phyloP scores from a whole-genome alignment of 2,329 filamentous ascomycete species.

The Fusarium hainanense region DNA sequence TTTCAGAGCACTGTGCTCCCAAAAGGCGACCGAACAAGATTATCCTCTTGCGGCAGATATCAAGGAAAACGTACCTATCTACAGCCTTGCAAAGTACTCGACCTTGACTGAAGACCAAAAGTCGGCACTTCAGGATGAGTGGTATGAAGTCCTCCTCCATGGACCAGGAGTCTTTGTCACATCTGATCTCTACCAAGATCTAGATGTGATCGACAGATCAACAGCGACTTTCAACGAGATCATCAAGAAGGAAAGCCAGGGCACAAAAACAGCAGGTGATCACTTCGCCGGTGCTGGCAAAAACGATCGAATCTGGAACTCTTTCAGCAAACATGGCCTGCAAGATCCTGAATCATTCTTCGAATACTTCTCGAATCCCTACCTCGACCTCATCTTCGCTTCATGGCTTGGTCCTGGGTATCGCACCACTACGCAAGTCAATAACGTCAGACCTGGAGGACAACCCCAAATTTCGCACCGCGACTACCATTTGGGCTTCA shows the following conservation, averaged over 20 bases:
- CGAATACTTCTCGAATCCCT: slow-evolving; percentile 70
- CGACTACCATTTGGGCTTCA: slow-evolving; percentile 74
- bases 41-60: slow-evolving; percentile 62
- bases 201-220: slow-evolving; percentile 55
- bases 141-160: slow-evolving; percentile 65
- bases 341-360: slow-evolving; percentile 64
- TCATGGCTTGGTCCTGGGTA: slow-evolving; percentile 71
- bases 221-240: slow-evolving; percentile 61
- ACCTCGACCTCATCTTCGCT: slow-evolving; percentile 62
- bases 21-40: slow-evolving; percentile 48
- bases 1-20: slow-evolving; percentile 59
- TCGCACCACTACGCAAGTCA: slow-evolving; percentile 70
- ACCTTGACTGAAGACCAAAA: slow-evolving; percentile 33
- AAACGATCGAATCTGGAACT: slow-evolving; percentile 74
- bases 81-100: slow-evolving; percentile 57
- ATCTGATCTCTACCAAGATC: slow-evolving; percentile 61
- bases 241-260: slow-evolving; percentile 57
- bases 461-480: slow-evolving; percentile 67
- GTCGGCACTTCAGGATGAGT: slow-evolving; percentile 67
- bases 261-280: slow-evolving; percentile 60
- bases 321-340: slow-evolving; percentile 69
- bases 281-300: slow-evolving; percentile 68
- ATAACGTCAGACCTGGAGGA: slow-evolving; percentile 69
- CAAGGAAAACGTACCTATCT: slow-evolving; percentile 65
- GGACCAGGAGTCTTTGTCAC: slow-evolving; percentile 71